Base-by-base conservation (phyloP, 768 basidiomycete species). In the Vararia minispora region DNA sequence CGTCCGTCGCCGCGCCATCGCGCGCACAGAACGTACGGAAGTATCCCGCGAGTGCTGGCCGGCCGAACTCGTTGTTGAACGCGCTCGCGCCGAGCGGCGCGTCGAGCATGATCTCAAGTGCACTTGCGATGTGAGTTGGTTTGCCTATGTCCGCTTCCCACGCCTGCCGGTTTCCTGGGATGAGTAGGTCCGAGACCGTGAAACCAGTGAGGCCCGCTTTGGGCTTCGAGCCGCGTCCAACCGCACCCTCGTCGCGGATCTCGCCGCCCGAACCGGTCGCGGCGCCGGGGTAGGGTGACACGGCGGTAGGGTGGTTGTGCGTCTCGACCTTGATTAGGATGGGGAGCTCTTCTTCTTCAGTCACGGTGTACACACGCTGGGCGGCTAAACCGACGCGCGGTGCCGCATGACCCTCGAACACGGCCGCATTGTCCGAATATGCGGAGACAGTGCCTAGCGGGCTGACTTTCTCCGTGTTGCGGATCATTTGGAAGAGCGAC, bases 191-290 rank as follows among this genome's bases (percentile, higher is more conserved):
- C 6, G 89, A 92, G 12, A 87, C 85, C 12, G 90, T 90, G 64
- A 88, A 99, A 10, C 95, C 95, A 8, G 77, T 62, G 23, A 99
- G 68, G 34, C 94, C 94, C 10, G 92, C 92, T 65, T 99, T 99
- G 8, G 95, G 95, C 51, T 84, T 86, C 2, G 92, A 95, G 2
- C 95, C 95, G 31, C 84, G 68, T 4, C 95, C 95, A 28, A 92
- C 89, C 5, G 95, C 83, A 12, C 94, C 95, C 61, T 99, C 95
- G 56, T 99, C 95, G 24, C 95, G 76, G 48, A 98, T 98, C 61
- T 99, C 95, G 8, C 95, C 95, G 6, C 95, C 95, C 1, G 94
- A 97, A 14, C 95, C 95, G 1, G 95, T 98, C 1, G 94, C 92
- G 0, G 95, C 94, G n/a, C 95, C 95, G 2, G 95, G 89, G 57